Conservation (phyloP, 2,329 filamentous ascomycete genomes). For the Daldinia eschscholtzii region DNA sequence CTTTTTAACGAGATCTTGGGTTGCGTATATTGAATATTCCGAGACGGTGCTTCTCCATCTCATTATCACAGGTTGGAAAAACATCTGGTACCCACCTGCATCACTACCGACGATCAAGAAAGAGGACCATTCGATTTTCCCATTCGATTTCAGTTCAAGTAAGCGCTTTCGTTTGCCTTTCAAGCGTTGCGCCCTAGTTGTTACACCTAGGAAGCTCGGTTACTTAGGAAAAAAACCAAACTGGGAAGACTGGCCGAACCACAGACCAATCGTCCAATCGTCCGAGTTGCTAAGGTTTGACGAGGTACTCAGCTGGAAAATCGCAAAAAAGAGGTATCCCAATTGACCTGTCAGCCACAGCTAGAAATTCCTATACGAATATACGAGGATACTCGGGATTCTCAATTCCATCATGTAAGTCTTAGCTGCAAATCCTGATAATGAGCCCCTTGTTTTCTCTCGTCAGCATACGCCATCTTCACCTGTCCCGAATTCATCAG, state of each 20-base stretch:
- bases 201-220: conserved; percentile 14
- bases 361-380: conserved; percentile 4
- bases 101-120: conserved; percentile 39
- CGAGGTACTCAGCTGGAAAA: conserved; percentile 28
- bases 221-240: conserved; percentile 27
- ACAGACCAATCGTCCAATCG: conserved; percentile 36
- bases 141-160: conserved; percentile 19
- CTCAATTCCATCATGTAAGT: conserved; percentile 45
- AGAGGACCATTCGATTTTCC: conserved; percentile 3
- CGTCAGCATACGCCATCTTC: conserved; percentile 36
- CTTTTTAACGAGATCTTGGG: conserved; percentile 14
- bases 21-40: conserved; percentile 32
- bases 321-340: conserved; percentile 26
- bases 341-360: conserved; percentile 41
- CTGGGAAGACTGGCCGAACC: conserved; percentile 25
- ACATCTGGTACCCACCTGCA: conserved; percentile 42
- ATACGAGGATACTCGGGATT: conserved; percentile 12
- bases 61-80: conserved; percentile 33
- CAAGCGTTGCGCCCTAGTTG: conserved; percentile 1
- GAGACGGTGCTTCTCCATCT: conserved; percentile 34
- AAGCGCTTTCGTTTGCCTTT: conserved; percentile 1
- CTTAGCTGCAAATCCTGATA: conserved; percentile 30
- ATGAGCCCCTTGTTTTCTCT: conserved; percentile 26
- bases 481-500: conserved; percentile 17
- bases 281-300: conserved; percentile 24